Conservation (phyloP, 805 yeast genomes). For the Yarrowia porcina region DNA sequence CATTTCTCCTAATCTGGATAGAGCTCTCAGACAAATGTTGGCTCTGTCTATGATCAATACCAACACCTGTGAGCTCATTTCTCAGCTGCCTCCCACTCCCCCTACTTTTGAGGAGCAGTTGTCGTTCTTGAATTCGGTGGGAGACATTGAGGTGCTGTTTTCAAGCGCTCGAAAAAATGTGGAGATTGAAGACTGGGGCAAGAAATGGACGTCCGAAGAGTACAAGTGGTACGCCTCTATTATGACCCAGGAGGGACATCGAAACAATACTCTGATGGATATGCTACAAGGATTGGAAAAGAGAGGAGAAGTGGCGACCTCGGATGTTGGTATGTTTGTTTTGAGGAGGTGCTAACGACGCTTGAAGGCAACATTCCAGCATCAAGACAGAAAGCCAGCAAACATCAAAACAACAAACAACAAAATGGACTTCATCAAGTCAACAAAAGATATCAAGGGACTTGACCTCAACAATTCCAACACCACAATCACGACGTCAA, state of each 20-base stretch:
- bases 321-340: slow-evolving; percentile 16
- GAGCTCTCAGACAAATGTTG: slow-evolving; percentile 32
- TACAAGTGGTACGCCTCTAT: slow-evolving; percentile 17
- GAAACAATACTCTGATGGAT: slow-evolving; percentile 17
- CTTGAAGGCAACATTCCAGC: neutral
- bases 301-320: slow-evolving; percentile 4
- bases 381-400: neutral
- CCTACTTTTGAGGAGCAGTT: slow-evolving; percentile 8
- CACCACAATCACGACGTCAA: too few relatives aligned
- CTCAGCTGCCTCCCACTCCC: slow-evolving; percentile 29
- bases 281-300: slow-evolving; percentile 16
- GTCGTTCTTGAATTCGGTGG: neutral
- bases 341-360: neutral
- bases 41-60: slow-evolving; percentile 33
- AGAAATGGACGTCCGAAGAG: slow-evolving; percentile 16
- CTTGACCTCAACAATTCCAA: too few relatives aligned
- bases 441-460: too few relatives aligned
- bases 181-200: slow-evolving; percentile 22
- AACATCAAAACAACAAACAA: neutral
- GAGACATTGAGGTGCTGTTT: slow-evolving; percentile 11
- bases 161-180: slow-evolving; percentile 13
- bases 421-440: too few relatives aligned
- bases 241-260: slow-evolving; percentile 3
- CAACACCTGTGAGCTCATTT: slow-evolving; percentile 31
- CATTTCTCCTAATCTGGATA: slow-evolving; percentile 32